Conservation (phyloP, 805 yeast species). For the Brettanomyces anomalus region DNA sequence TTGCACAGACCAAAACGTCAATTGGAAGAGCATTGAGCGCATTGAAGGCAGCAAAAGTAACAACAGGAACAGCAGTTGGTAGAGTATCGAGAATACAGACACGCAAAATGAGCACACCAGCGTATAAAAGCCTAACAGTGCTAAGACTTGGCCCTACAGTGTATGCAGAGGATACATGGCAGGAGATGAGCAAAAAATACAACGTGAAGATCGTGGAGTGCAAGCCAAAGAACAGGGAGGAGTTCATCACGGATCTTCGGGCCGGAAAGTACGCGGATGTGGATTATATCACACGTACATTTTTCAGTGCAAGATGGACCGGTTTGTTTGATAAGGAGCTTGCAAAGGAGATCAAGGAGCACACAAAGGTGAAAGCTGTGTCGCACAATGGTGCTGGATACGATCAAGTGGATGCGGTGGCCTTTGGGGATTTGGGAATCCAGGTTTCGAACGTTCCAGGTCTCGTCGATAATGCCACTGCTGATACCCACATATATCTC, state of each 20-base stretch:
- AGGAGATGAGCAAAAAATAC: constrained; percentile 19
- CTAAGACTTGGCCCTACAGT: constrained; percentile 54
- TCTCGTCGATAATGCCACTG: constrained; percentile 47
- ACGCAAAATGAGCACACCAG: neutral
- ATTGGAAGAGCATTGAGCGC: no score
- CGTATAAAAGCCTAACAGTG: constrained; percentile 41
- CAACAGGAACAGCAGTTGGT: no score
- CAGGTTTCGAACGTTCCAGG: constrained; percentile 46
- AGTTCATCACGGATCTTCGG: constrained; percentile 31
- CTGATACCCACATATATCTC: constrained; percentile 46
- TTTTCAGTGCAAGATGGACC: constrained; percentile 27
- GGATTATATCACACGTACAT: constrained; percentile 32
- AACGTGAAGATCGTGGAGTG: constrained; percentile 37
- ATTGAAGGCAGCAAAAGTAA: no score
- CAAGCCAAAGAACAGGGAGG: constrained; percentile 31
- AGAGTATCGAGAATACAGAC: neutral
- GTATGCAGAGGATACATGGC: constrained; percentile 60
- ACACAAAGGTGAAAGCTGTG: constrained; percentile 30
- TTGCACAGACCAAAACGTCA: no score
- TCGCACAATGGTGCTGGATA: constrained; percentile 52
- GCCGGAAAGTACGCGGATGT: constrained; percentile 29
- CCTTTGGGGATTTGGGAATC: constrained; percentile 31
- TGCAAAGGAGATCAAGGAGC: constrained; percentile 23
- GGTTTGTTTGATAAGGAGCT: constrained; percentile 39
- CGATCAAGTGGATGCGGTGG: constrained; percentile 39